Evolutionary conservation across 768 basidiomycete species (phyloP).

Genomic region (Macrocybe gigantea): DNA sequence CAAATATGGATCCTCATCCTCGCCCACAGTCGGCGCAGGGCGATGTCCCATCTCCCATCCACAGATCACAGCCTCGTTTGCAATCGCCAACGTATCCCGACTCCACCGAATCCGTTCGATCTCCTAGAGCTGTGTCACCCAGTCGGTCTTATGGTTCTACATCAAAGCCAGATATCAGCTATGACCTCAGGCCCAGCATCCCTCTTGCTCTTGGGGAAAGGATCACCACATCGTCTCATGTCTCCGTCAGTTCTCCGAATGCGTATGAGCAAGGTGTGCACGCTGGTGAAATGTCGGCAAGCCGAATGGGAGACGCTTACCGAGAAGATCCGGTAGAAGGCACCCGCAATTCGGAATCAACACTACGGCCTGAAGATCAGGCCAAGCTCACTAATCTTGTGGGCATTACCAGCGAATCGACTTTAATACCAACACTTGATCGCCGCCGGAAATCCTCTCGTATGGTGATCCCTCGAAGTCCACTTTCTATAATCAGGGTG

Average conservation of each 20-base stretch:
- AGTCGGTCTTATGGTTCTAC: conserved; percentile 24
- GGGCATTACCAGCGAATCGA: conserved; percentile 16
- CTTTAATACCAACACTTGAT: conserved; percentile 12
- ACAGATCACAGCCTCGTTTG: conserved; percentile 21
- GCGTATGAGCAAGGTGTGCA: conserved; percentile 26
- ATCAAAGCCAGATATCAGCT: conserved; percentile 25
- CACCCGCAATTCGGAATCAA: conserved; percentile 18
- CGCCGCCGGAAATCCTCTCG: too few species aligned
- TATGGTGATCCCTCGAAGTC: neutral
- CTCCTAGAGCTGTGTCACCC: conserved; percentile 34
- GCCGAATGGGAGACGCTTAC: conserved; percentile 16
- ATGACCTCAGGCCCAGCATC: conserved; percentile 27
- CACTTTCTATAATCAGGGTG: conserved; percentile 2
- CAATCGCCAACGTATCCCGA: conserved; percentile 36
- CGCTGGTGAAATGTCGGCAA: conserved; percentile 21
- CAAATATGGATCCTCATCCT: conserved; percentile 51
- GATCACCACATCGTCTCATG: conserved; percentile 20
- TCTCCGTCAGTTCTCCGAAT: conserved; percentile 47
- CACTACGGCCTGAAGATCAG: conserved; percentile 25
- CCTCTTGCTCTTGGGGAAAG: conserved; percentile 32
- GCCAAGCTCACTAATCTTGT: conserved; percentile 17
- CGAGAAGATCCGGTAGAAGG: conserved; percentile 17
- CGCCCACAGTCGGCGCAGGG: conserved; percentile 63
- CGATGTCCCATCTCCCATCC: conserved; percentile 36
- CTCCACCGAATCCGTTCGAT: conserved; percentile 29